Percentiles rank a stretch among this genome's conserved stretches.
Conservation (phyloP, 805 yeast species). For the Sugiyamaella marilandica region DNA sequence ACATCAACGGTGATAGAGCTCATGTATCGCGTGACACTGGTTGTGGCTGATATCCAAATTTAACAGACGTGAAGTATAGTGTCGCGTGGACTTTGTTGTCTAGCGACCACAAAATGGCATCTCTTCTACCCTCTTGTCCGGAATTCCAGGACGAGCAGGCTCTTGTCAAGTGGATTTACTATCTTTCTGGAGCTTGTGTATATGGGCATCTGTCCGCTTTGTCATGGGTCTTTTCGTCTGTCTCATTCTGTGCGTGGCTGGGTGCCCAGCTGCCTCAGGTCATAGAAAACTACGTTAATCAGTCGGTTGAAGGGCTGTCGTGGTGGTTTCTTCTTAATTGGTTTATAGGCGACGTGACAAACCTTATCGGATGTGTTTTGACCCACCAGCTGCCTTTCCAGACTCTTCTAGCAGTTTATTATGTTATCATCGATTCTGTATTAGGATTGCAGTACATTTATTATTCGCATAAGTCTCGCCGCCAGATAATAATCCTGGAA, state of each 20-base stretch:
- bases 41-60: too few species aligned
- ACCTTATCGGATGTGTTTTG: conserved; percentile 63
- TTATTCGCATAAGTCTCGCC: conserved; percentile 41
- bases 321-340: conserved; percentile 55
- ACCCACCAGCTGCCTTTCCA: conserved; percentile 83
- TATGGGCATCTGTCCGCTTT: conserved; percentile 25
- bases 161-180: conserved; percentile 25
- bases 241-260: conserved; percentile 49
- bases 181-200: conserved; percentile 24
- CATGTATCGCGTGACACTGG: too few species aligned
- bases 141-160: conserved; percentile 21
- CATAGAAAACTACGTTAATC: conserved; percentile 49
- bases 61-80: too few species aligned
- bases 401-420: conserved; percentile 64
- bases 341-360: conserved; percentile 60
- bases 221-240: conserved; percentile 23
- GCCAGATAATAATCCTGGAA: conserved; percentile 24
- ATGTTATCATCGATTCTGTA: conserved; percentile 63
- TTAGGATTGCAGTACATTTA: conserved; percentile 68
- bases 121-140: conserved; percentile 22
- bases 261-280: conserved; percentile 75
- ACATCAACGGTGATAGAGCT: too few species aligned
- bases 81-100: neutral
- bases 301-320: conserved; percentile 66
- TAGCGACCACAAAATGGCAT: neutral